phyloP scores from a whole-genome alignment of 768 basidiomycete genomes.

The Podaxis carcinomalis region DNA sequence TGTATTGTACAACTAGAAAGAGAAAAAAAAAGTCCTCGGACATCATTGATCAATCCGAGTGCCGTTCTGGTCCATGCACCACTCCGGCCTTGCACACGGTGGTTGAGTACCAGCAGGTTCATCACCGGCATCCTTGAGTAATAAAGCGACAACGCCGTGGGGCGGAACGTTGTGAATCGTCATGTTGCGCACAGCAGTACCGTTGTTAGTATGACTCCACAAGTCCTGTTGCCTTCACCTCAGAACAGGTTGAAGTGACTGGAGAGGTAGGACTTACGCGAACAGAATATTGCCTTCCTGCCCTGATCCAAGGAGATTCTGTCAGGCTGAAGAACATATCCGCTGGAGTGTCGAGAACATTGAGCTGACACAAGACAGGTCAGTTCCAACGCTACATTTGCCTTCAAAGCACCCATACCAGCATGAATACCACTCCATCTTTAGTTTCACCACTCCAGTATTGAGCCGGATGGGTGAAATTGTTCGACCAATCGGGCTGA shows the following conservation, averaged over 20 bases:
- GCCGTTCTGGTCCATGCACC: slow-evolving; percentile 61
- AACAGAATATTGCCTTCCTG: slow-evolving; percentile 61
- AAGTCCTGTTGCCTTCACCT: slow-evolving; percentile 43
- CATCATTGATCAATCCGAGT: slow-evolving; percentile 26
- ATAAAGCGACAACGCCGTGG: slow-evolving; percentile 65
- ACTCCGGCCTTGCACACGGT: slow-evolving; percentile 49
- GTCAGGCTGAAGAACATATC: slow-evolving; percentile 60
- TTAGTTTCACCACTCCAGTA: slow-evolving; percentile 67
- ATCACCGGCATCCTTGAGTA: slow-evolving; percentile 62
- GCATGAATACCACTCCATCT: slow-evolving; percentile 65
- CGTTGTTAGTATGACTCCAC: slow-evolving; percentile 70
- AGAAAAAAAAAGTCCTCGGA: background rate
- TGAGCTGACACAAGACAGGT: slow-evolving; percentile 36
- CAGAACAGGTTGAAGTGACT: background rate
- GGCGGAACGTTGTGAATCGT: slow-evolving; percentile 50
- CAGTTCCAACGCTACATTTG: background rate
- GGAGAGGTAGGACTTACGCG: slow-evolving; percentile 37
- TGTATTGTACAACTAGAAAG: background rate
- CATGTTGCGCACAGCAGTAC: slow-evolving; percentile 58
- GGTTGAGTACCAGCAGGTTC: slow-evolving; percentile 58
- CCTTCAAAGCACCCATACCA: slow-evolving; percentile 32
- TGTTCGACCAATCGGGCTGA: slow-evolving; percentile 39
- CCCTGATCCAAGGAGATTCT: slow-evolving; percentile 69
- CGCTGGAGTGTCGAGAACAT: slow-evolving; percentile 51
- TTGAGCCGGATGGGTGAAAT: slow-evolving; percentile 54